phyloP scores from a whole-genome alignment of 108 stramenopile species.

The Nannochloropsis salina region DNA sequence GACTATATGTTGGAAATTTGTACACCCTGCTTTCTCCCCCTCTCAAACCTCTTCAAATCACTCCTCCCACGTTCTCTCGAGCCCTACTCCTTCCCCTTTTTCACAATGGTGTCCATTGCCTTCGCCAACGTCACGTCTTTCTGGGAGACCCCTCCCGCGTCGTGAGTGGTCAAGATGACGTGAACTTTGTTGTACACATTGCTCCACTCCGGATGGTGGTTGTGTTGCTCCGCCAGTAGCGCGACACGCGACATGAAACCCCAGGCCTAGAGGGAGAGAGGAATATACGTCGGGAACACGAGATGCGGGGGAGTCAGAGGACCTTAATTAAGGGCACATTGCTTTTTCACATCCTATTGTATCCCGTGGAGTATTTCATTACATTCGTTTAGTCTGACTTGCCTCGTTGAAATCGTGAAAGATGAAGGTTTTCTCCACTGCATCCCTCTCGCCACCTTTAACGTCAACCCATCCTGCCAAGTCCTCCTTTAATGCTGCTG shows the following conservation, averaged over 20 bases:
- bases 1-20: too few species aligned
- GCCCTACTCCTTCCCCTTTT: background rate
- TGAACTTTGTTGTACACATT: slow-evolving; percentile 87
- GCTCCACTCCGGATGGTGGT: slow-evolving; percentile 98
- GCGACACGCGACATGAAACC: slow-evolving; percentile 82
- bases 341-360: too few species aligned
- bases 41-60: too few species aligned
- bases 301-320: background rate
- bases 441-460: slow-evolving; percentile 24
- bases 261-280: slow-evolving; percentile 81
- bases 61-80: background rate
- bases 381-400: background rate
- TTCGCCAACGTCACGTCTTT: slow-evolving; percentile 36
- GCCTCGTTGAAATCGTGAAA: slow-evolving; percentile 35
- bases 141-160: slow-evolving; percentile 28
- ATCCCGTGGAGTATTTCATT: too few species aligned
- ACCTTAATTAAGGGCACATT: too few species aligned
- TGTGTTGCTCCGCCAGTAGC: slow-evolving; percentile 74
- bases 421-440: slow-evolving; percentile 35
- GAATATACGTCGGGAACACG: slow-evolving; percentile 49
- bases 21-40: too few species aligned
- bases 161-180: slow-evolving; percentile 44
- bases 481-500: background rate
- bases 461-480: slow-evolving; percentile 1
- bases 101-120: slow-evolving; percentile 30